phyloP scores from a whole-genome alignment of 208 protist genomes.

The Wallacemonas collosoma region DNA sequence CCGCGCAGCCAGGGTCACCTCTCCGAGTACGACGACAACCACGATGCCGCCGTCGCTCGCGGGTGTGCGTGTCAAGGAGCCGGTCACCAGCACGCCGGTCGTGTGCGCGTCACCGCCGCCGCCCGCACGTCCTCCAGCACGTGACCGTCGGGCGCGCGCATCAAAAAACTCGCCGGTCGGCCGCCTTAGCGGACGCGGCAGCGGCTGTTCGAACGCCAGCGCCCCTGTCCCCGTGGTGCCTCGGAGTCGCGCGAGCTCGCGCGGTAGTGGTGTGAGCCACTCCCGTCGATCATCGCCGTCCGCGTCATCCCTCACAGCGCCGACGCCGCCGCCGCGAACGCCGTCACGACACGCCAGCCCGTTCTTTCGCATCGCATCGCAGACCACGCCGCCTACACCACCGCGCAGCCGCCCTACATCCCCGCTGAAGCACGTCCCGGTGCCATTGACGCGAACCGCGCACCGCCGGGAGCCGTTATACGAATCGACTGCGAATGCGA shows the following conservation, averaged over 20 bases:
- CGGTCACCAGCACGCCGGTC: background rate
- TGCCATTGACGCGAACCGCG: background rate
- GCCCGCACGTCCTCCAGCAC: conserved; percentile 7
- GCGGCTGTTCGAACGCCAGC: background rate
- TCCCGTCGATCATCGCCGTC: background rate
- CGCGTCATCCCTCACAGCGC: background rate
- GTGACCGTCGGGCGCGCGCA: background rate
- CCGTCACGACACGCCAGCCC: conserved; percentile 11
- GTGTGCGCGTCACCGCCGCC: background rate
- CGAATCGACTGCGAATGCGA: background rate
- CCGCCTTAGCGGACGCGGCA: background rate
- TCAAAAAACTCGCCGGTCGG: background rate
- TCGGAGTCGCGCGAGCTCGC: conserved; percentile 3
- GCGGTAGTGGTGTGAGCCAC: background rate
- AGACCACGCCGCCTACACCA: conserved; percentile 4
- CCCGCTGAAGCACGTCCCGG: background rate
- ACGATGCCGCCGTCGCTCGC: background rate
- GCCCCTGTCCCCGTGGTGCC: background rate
- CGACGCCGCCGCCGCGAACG: conserved; percentile 1
- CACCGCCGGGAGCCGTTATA: conserved; percentile 3
- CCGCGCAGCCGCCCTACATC: background rate
- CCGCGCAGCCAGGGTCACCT: background rate
- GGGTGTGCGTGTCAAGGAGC: background rate
- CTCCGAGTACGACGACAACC: background rate
- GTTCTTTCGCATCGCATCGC: conserved; percentile 13